Base-by-base conservation (phyloP, 257 asterid genomes). In the Fraxinus anomala region DNA sequence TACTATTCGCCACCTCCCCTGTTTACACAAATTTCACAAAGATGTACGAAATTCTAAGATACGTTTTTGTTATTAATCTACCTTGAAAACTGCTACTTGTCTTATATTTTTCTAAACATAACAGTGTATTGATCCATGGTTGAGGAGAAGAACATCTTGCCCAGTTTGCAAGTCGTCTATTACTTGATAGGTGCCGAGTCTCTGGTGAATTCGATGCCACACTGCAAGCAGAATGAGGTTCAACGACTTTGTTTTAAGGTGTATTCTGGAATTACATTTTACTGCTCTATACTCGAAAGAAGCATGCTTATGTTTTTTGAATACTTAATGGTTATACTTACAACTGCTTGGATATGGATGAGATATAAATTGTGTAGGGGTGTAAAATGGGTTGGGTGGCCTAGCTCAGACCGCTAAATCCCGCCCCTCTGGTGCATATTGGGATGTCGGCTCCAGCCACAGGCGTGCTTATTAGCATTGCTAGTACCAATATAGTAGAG, bases 111-210 rank as follows among this genome's bases (percentile, higher is more conserved):
- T 40, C 74, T 44, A 42, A 73, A 56, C 49, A 49, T 72, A 23
- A 59, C 96, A 94, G 99, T 94, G 99, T 80, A 95, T 95, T 14
- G 98, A 95, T 88, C 94, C 94, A 30, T 95, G 99, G 99, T 91
- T 95, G 85, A 89, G 86, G 86, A 90, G 98, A 85, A 89, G 75
- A 84, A 85, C 91, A 33, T 87, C 91, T 28, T 95, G 99, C 74
- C 99, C 99, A 2, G 83, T 93, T 72, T 95, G 99, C 96, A 95
- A 94, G 87, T 89, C 89, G 31, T 89, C 97, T 59, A 76, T 95
- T 73, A 84, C 96, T 5, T 92, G 89, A 87, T 63, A 61, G 16
- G 1, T 19, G 63, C 66, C 3, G 59, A 14, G 59, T 14, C 56
- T 47, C 0, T 1, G 59, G 59, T 47, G 59, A 42, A 74, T 24